A percentile compares a stretch with the other conserved stretches of the same genome.
Conservation (phyloP, 371 early-diverging fungal genomes). For the Saksenaea oblongispora region DNA sequence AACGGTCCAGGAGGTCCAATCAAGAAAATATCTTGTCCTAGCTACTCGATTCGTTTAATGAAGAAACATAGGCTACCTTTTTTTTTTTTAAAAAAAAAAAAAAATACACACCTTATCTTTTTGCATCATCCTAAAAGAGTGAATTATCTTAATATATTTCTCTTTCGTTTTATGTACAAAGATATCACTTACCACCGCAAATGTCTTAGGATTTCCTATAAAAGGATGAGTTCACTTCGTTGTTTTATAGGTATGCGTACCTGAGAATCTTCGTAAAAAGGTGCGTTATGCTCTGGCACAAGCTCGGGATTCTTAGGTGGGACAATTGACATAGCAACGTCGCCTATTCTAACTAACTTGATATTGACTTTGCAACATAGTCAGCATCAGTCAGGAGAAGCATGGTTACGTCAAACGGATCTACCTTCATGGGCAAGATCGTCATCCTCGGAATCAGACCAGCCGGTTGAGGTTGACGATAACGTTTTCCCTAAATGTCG, state of each 20-base stretch:
- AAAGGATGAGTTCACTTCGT: background rate
- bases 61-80: background rate
- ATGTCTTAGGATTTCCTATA: conserved; percentile 74
- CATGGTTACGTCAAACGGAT: background rate
- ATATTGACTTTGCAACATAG: conserved; percentile 24
- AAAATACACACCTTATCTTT: conserved; percentile 52
- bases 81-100: too few relatives aligned
- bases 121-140: conserved; percentile 61
- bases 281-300: conserved; percentile 62
- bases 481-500: conserved; percentile 47
- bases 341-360: conserved; percentile 61
- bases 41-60: conserved; percentile 19
- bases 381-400: background rate
- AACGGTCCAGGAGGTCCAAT: conserved; percentile 81
- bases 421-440: conserved; percentile 42
- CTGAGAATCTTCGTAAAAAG: conserved; percentile 71
- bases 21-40: conserved; percentile 85
- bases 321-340: conserved; percentile 61
- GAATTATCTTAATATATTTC: background rate
- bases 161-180: background rate
- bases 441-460: conserved; percentile 57
- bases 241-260: conserved; percentile 26
- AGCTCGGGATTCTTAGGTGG: conserved; percentile 61
- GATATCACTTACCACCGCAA: conserved; percentile 56
- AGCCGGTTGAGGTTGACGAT: conserved; percentile 33